Percentiles rank a stretch among this genome's conserved stretches.
Conservation (phyloP, 1,139 yeast species). For the Suhomyces bokatorum region DNA sequence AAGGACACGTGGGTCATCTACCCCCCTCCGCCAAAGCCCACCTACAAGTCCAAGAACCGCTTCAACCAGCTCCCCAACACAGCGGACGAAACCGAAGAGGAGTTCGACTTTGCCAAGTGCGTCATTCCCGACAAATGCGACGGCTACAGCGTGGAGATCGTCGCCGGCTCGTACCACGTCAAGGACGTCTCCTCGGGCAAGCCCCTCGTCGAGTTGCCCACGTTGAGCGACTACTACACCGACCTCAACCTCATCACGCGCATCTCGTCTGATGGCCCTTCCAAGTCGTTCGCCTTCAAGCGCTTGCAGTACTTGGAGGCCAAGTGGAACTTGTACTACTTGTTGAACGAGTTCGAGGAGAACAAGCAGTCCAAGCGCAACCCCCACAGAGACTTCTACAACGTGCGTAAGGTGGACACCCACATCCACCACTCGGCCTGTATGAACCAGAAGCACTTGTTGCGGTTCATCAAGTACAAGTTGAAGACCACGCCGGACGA, state of each 20-base stretch:
- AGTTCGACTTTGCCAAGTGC: slow-evolving; percentile 62
- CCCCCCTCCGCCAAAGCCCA: slow-evolving; percentile 93
- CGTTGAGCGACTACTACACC: slow-evolving; percentile 75
- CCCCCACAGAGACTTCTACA: slow-evolving; percentile 96
- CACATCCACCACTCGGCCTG: slow-evolving; percentile 99
- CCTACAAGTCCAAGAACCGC: slow-evolving; percentile 69
- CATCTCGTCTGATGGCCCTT: slow-evolving; percentile 90
- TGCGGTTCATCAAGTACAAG: slow-evolving; percentile 92
- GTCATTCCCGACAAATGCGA: slow-evolving; percentile 63
- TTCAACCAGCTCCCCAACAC: slow-evolving; percentile 52
- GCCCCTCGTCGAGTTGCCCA: slow-evolving; percentile 64
- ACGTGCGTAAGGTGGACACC: slow-evolving; percentile 97
- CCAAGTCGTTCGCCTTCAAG: slow-evolving; percentile 95
- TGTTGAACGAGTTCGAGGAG: slow-evolving; percentile 91
- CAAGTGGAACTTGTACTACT: slow-evolving; percentile 87
- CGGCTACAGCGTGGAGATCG: slow-evolving; percentile 52
- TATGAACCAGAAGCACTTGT: slow-evolving; percentile 95
- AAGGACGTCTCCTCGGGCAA: slow-evolving; percentile 38
- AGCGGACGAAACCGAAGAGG: slow-evolving; percentile 34
- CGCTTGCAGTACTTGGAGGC: slow-evolving; percentile 93
- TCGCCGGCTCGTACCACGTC: slow-evolving; percentile 70
- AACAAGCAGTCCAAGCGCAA: slow-evolving; percentile 68
- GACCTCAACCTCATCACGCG: slow-evolving; percentile 73
- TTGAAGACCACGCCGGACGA: slow-evolving; percentile 66
- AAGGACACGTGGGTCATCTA: slow-evolving; percentile 69